phyloP scores from a whole-genome alignment of 2,329 filamentous ascomycete genomes.

The Furcasterigmium sp. region DNA sequence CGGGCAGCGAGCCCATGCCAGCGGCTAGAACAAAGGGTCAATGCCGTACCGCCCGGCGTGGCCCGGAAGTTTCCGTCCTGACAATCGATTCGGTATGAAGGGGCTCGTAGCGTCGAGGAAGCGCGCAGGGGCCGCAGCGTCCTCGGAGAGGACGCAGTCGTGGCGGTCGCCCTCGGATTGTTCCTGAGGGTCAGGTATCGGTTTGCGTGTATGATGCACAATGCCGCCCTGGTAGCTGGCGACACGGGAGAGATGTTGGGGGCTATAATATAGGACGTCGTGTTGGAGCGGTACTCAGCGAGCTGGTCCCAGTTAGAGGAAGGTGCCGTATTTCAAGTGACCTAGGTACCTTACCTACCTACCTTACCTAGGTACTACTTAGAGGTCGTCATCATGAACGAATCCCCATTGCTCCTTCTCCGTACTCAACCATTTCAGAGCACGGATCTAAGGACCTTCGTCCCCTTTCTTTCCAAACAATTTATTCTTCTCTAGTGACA shows the following conservation, averaged over 20 bases:
- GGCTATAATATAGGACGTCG: constrained; percentile 34
- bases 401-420: no score
- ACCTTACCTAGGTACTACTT: no score
- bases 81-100: constrained; percentile 40
- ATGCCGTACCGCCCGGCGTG: constrained; percentile 26
- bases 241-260: constrained; percentile 28
- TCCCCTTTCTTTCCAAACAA: no score
- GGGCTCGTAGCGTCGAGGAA: constrained; percentile 27
- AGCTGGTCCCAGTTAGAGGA: constrained; percentile 39
- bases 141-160: constrained; percentile 29
- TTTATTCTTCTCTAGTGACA: no score
- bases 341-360: no score
- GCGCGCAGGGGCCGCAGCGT: not conserved
- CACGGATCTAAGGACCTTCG: no score
- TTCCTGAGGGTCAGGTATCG: no score
- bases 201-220: constrained; percentile 32
- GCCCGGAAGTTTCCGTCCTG: constrained; percentile 46
- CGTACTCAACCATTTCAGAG: no score
- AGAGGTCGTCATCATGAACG: no score
- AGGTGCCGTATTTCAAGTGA: constrained; percentile 43
- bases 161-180: constrained; percentile 39
- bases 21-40: constrained; percentile 41
- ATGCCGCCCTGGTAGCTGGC: constrained; percentile 41
- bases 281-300: constrained; percentile 41
- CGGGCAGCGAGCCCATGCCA: constrained; percentile 31